These are phyloP conservation scores for Hyaloperonospora arabidopsidis DNA, from an alignment of 352 stramenopile species.

Conservation along the genomic window DNA sequence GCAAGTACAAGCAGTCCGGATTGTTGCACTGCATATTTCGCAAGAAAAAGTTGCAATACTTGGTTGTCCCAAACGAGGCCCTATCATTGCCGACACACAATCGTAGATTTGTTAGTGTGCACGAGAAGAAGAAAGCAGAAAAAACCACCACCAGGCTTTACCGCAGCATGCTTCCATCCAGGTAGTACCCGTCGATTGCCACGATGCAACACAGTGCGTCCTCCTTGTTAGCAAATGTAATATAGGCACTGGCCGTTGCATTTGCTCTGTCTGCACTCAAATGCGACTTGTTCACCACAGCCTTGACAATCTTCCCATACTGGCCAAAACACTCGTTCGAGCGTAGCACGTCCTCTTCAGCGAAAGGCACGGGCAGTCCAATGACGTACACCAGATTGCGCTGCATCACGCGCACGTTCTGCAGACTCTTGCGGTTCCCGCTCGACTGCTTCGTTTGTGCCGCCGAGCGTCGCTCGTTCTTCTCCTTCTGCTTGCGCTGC, in stretches of 20 bases:
- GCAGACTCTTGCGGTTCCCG: slow-evolving; percentile 74
- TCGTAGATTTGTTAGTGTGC: background rate
- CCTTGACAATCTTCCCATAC: slow-evolving; percentile 91
- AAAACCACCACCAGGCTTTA: slow-evolving; percentile 13
- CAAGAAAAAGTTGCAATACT: slow-evolving; percentile 94
- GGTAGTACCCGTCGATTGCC: slow-evolving; percentile 85
- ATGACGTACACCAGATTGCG: slow-evolving; percentile 94
- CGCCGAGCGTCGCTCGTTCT: slow-evolving; percentile 57
- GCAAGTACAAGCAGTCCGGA: slow-evolving; percentile 90
- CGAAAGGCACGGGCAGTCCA: slow-evolving; percentile 78
- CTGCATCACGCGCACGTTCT: slow-evolving; percentile 90
- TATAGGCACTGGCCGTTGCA: slow-evolving; percentile 86
- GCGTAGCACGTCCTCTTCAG: slow-evolving; percentile 77
- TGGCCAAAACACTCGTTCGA: slow-evolving; percentile 88
- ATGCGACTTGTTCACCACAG: slow-evolving; percentile 86
- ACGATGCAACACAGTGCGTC: slow-evolving; percentile 88
- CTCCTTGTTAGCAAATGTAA: slow-evolving; percentile 88
- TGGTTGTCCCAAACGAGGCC: slow-evolving; percentile 91
- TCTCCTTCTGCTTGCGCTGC: slow-evolving; percentile 81
- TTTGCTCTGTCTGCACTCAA: slow-evolving; percentile 60
- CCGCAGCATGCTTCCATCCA: slow-evolving; percentile 74
- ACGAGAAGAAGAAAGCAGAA: background rate
- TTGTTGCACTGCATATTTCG: slow-evolving; percentile 89
- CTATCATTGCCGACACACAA: slow-evolving; percentile 21
- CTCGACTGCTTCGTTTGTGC: slow-evolving; percentile 30